These are phyloP conservation scores for Starmerella potacharoeniae DNA, from an alignment of 805 yeast species.

Conservation along the genomic window DNA sequence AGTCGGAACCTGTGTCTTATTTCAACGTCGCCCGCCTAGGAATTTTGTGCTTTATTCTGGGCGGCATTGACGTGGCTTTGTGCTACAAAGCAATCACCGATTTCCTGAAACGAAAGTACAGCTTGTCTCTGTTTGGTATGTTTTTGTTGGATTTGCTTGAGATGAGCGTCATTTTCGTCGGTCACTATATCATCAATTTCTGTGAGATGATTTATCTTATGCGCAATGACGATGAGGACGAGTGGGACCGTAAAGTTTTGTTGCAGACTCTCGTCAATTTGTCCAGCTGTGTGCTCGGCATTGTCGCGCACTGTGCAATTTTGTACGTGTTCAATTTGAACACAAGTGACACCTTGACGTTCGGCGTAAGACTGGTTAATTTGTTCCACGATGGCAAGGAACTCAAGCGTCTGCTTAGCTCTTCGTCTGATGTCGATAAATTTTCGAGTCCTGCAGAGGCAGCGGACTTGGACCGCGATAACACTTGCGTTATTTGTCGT, in stretches of 20 bases:
- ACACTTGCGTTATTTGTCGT: conserved; percentile 76
- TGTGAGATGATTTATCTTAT: conserved; percentile 44
- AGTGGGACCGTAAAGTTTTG: conserved; percentile 59
- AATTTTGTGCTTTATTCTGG: conserved; percentile 32
- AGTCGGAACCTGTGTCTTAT: conserved; percentile 18
- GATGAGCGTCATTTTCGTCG: conserved; percentile 44
- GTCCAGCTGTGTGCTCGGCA: conserved; percentile 39
- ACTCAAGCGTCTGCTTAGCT: conserved; percentile 25
- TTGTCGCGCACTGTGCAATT: conserved; percentile 36
- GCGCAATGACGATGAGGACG: conserved; percentile 43
- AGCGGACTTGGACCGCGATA: conserved; percentile 48
- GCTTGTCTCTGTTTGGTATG: conserved; percentile 7
- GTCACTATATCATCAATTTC: conserved; percentile 42
- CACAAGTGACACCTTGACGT: conserved; percentile 38
- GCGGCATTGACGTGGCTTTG: conserved; percentile 38
- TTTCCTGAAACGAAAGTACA: conserved; percentile 5
- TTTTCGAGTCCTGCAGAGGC: conserved; percentile 52
- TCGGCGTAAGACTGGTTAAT: conserved; percentile 24
- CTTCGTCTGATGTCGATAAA: conserved; percentile 50
- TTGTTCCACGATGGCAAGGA: conserved; percentile 25
- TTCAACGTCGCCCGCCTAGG: conserved; percentile 9
- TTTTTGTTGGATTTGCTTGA: conserved; percentile 50
- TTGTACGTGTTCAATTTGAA: conserved; percentile 31
- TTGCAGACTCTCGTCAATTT: conserved; percentile 49
- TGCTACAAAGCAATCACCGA: conserved; percentile 15